Base-by-base conservation (phyloP, 129 eudicot genomes). In the Flaveria robusta region DNA sequence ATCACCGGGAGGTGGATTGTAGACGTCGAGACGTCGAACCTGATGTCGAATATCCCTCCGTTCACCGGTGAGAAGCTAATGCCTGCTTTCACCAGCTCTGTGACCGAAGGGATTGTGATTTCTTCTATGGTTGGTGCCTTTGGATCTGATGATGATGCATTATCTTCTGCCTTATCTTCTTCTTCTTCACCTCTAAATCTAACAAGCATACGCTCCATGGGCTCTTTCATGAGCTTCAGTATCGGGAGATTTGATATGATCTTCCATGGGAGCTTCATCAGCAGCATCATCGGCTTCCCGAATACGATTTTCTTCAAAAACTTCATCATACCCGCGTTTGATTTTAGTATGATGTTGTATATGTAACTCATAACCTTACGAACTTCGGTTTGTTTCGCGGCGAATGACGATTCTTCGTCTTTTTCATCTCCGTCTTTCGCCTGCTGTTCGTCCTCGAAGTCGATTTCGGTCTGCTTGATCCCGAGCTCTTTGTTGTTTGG, bases 91-190 rank as follows among this genome's bases (percentile, higher is more conserved):
- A 54, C 77, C 18, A 92, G 77, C 5, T 87, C 85, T 0, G 81
- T 70, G 9, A 92, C 92, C 0, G 96, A 92, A 49, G 97, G 97
- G 72, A 92, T 85, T 6, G 67, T 67, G 50, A 92, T 87, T 72
- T 92, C 91, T 72, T 89, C 96, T 0, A 87, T 23, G 2, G 80
- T 26, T 11, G 91, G 94, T 43, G 82, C 81, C 18, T 79, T 74
- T 13, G 65, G 47, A 7, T 56, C 43, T 26, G 70, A n/a, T n/a
- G n/a, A n/a, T 68, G 3, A 10, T 55, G 24, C n/a, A n/a, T 65
- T 66, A 7, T 26, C 75, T 16, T 70, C 62, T 7, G 69, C 18
- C 52, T 76, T 69, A 18, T 72, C 74, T 5, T 60, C 67, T 60
- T 60, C 67, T 60, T 29, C 67, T 13, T 26, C 41, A 26, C 67